Base-by-base conservation (phyloP, 305 asterid genomes). In the Salvia sclarea region DNA sequence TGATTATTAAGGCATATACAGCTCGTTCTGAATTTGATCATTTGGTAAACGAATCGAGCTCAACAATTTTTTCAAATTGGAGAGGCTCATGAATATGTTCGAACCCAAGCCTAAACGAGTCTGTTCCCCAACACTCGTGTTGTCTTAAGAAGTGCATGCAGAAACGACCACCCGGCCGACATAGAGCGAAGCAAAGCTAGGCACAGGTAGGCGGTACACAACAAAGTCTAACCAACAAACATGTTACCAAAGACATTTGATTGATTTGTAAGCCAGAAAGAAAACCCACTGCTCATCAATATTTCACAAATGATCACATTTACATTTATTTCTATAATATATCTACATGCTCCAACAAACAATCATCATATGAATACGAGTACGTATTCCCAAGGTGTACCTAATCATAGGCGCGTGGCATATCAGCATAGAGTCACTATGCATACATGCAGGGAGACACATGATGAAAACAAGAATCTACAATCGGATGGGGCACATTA, bases 401-500 rank as follows among this genome's bases (percentile, higher is more conserved):
- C 70, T 21, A 14, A 64, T 63, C 41, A 31, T 52, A 73, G 64
- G 35, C 14, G 33, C 28, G 74, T 64, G 28, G 24, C 9, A 61
- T 54, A 66, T 20, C 47, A 53, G 13, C 52, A 49, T 49, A 49
- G 11, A 40, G 48, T 31, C 31, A 47, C 38, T 49, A 58, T 28
- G 33, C 33, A 28, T 28, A 28, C 0, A 9, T 5, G 38, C 38
- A 33, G 38, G 38, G 38, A 33, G 5, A 75, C 18, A 70, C 66
- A 68, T 38, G 73, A 77, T 67, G 58, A 33, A 38, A 13, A 69
- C 68, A 31, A 20, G 31, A 61, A 75, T 73, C 84, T 86, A 92
- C 78, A 92, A 72, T 33, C 83, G 79, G 50, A 88, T 71, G 77
- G 95, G 78, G 85, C 97, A 85, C 80, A 86, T 73, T 52, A 92